Evolutionary conservation across 495 filamentous ascomycete genomes (phyloP).

Genomic region (Lindgomyces ingoldianus): DNA sequence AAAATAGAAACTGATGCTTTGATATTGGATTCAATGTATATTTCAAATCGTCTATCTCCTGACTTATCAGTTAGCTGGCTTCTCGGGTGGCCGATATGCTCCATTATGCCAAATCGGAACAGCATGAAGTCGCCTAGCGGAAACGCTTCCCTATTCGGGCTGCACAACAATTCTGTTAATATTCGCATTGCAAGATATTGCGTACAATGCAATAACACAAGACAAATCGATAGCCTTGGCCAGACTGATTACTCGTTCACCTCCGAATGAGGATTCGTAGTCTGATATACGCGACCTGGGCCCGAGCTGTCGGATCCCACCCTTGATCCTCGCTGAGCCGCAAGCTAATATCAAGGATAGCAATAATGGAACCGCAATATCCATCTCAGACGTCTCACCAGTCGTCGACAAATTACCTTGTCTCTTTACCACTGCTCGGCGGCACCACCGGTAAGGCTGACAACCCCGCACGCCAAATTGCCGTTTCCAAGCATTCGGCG

Average conservation of each 20-base stretch:
- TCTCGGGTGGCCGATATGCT: neutral
- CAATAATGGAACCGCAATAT: slow-evolving; percentile 26
- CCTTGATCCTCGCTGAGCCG: slow-evolving; percentile 26
- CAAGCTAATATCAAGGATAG: slow-evolving; percentile 25
- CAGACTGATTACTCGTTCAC: neutral
- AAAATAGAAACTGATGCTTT: neutral
- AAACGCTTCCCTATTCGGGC: neutral
- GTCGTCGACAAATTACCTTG: slow-evolving; percentile 6
- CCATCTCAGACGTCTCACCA: slow-evolving; percentile 13
- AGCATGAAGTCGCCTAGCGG: neutral
- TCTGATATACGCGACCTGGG: neutral
- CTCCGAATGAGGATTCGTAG: neutral
- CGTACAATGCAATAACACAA: neutral
- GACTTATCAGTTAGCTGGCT: neutral
- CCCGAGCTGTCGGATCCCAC: neutral
- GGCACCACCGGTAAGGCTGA: slow-evolving; percentile 22
- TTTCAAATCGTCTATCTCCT: neutral
- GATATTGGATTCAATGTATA: neutral
- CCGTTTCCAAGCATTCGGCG: slow-evolving; percentile 4
- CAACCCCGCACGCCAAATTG: slow-evolving; percentile 24
- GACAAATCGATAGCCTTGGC: neutral
- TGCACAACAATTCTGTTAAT: neutral
- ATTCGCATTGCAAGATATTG: neutral
- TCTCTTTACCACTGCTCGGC: slow-evolving; percentile 6
- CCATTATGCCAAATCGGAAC: neutral